phyloP scores from a whole-genome alignment of 2,329 filamentous ascomycete genomes.

The Fusarium sp. region DNA sequence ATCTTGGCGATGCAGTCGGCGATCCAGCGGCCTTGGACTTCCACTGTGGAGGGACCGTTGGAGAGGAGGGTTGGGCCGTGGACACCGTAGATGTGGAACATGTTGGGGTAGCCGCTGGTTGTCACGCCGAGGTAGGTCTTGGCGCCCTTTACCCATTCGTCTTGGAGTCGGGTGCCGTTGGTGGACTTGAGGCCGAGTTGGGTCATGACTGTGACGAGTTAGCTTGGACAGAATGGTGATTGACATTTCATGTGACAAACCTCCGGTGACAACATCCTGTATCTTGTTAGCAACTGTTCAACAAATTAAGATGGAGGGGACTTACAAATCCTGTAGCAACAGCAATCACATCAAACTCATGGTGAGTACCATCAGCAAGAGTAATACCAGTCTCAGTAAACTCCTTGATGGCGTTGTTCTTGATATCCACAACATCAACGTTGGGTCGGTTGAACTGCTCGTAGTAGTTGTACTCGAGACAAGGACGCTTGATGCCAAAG shows the following conservation, averaged over 20 bases:
- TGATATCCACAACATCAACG: slow-evolving; percentile 57
- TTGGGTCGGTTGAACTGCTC: slow-evolving; percentile 58
- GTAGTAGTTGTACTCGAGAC: slow-evolving; percentile 56
- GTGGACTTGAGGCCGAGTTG: slow-evolving; percentile 57
- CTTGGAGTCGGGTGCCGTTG: slow-evolving; percentile 48
- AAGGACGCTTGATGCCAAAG: slow-evolving; percentile 64
- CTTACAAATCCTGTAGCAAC: slow-evolving; percentile 59
- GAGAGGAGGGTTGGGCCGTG: slow-evolving; percentile 66
- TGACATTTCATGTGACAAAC: slow-evolving; percentile 28
- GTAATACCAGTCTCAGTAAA: slow-evolving; percentile 55
- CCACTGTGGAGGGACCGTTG: slow-evolving; percentile 66
- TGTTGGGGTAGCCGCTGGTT: slow-evolving; percentile 58
- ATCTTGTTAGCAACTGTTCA: slow-evolving; percentile 3
- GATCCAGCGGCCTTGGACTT: slow-evolving; percentile 68
- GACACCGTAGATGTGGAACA: slow-evolving; percentile 64
- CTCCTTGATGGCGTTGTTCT: slow-evolving; percentile 51
- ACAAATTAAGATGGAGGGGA: not conserved
- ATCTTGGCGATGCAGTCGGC: slow-evolving; percentile 61
- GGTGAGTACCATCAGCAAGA: slow-evolving; percentile 52
- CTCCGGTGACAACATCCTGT: slow-evolving; percentile 51
- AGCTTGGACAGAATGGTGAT: not conserved
- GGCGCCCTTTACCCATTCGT: slow-evolving; percentile 55
- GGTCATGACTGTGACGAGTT: slow-evolving; percentile 51
- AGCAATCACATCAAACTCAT: slow-evolving; percentile 57
- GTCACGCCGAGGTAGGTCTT: slow-evolving; percentile 58